Conservation (phyloP, 1,139 yeast species). For the Saccharomyces hybrid region DNA sequence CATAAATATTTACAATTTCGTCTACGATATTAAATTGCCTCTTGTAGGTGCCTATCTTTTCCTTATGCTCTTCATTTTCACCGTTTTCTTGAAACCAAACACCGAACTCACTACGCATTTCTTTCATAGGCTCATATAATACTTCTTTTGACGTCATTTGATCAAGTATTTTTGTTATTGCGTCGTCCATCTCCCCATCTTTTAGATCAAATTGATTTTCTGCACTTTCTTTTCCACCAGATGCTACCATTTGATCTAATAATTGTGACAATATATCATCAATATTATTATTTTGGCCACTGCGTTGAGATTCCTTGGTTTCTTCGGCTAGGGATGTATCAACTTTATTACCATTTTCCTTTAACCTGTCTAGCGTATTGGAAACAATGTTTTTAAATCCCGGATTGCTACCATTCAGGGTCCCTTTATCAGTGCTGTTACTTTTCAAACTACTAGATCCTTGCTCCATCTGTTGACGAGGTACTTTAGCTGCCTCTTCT, state of each 20-base stretch:
- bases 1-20: constrained; percentile 51
- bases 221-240: constrained; percentile 26
- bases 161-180: constrained; percentile 70
- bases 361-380: constrained; percentile 71
- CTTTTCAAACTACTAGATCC: constrained; percentile 41
- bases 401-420: constrained; percentile 23
- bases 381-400: constrained; percentile 72
- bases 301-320: constrained; percentile 24
- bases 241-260: constrained; percentile 37
- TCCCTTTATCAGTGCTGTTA: constrained; percentile 34
- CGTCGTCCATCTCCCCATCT: constrained; percentile 47
- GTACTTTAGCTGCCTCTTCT: constrained; percentile 48
- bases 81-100: constrained; percentile 38
- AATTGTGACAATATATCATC: constrained; percentile 57
- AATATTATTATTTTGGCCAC: constrained; percentile 28
- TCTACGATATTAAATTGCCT: constrained; percentile 49
- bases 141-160: constrained; percentile 83
- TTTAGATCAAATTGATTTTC: constrained; percentile 42
- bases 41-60: constrained; percentile 44
- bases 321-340: constrained; percentile 52
- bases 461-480: constrained; percentile 43
- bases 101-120: constrained; percentile 56
- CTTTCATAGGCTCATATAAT: constrained; percentile 82
- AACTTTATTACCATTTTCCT: constrained; percentile 58
- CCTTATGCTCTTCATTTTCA: constrained; percentile 38